Evolutionary conservation across 148 eudicot genomes (phyloP).

Genomic region (Agrostemma githago): DNA sequence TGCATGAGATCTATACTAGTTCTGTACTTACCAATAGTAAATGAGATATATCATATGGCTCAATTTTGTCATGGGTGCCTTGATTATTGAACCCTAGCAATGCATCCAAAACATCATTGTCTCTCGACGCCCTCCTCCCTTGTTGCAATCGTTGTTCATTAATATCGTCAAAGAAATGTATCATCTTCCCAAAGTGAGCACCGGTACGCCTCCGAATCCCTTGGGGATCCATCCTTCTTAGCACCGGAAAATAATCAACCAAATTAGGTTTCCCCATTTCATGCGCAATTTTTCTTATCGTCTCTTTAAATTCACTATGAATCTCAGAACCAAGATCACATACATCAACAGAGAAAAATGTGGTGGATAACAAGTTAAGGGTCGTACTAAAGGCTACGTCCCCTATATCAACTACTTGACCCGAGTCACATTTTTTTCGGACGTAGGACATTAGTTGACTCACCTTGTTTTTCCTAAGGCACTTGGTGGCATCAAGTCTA

Average conservation of each 20-base stretch:
- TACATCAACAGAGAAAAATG: slow-evolving; percentile 21
- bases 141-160: slow-evolving; percentile 14
- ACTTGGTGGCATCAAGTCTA: slow-evolving; percentile 10
- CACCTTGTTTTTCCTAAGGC: slow-evolving; percentile 8
- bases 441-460: slow-evolving; percentile 18
- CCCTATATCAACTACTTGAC: slow-evolving; percentile 16
- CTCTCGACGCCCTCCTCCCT: slow-evolving; percentile 4
- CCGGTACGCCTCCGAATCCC: slow-evolving; percentile 15
- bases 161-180: slow-evolving; percentile 4
- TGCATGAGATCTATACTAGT: no score
- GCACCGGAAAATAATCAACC: slow-evolving; percentile 14
- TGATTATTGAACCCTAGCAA: slow-evolving; percentile 6
- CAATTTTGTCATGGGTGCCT: neutral
- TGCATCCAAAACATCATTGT: slow-evolving; percentile 13
- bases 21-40: no score
- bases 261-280: slow-evolving; percentile 21
- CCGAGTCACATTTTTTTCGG: slow-evolving; percentile 1
- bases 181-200: slow-evolving; percentile 14
- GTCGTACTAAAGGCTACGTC: slow-evolving; percentile 18
- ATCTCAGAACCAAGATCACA: slow-evolving; percentile 5
- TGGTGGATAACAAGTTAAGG: slow-evolving; percentile 20
- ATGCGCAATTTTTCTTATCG: slow-evolving; percentile 3
- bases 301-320: slow-evolving; percentile 2
- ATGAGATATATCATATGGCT: neutral
- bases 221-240: slow-evolving; percentile 16